Percentiles rank a stretch among this genome's conserved stretches.
Evolutionary conservation across 768 basidiomycete genomes (phyloP).

Genomic region (Calocybe indica): DNA sequence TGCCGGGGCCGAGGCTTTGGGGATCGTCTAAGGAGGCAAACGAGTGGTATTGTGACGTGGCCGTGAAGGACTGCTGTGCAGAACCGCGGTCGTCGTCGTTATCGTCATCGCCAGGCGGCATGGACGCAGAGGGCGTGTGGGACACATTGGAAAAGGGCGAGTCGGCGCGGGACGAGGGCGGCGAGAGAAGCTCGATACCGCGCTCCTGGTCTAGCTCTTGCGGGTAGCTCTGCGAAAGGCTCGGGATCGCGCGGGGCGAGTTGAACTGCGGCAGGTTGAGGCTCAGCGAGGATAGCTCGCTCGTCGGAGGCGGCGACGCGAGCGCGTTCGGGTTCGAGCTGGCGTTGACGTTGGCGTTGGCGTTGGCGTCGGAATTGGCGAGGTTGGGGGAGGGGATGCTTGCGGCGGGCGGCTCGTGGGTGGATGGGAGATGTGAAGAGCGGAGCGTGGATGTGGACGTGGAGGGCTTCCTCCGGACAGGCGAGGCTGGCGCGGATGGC

Average conservation of each 20-base stretch:
- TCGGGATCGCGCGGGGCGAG: slow-evolving; percentile 23
- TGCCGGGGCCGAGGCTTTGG: not conserved
- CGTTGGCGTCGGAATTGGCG: not conserved
- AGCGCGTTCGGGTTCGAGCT: slow-evolving; percentile 10
- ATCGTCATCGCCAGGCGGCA: too few relatives aligned
- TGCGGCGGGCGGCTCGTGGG: slow-evolving; percentile 5
- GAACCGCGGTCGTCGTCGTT: slow-evolving; percentile 3
- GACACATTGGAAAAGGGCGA: slow-evolving; percentile 25
- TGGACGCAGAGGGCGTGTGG: too few relatives aligned
- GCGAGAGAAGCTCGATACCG: slow-evolving; percentile 37
- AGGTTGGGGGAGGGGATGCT: slow-evolving; percentile 4
- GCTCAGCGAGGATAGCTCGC: slow-evolving; percentile 4
- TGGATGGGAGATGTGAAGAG: slow-evolving; percentile 5
- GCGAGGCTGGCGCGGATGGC: slow-evolving; percentile 14
- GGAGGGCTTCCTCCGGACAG: slow-evolving; percentile 6
- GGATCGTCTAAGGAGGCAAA: slow-evolving; percentile 12
- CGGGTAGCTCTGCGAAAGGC: slow-evolving; percentile 37
- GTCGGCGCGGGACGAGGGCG: slow-evolving; percentile 35
- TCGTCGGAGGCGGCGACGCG: slow-evolving; percentile 7
- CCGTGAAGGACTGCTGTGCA: slow-evolving; percentile 2
- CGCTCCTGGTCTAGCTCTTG: slow-evolving; percentile 37
- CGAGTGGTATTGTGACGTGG: slow-evolving; percentile 11
- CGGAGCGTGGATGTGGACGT: slow-evolving; percentile 12
- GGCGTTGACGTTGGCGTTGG: slow-evolving; percentile 2
- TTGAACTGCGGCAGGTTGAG: too few relatives aligned